Evolutionary conservation across 441 rosid genomes (phyloP).

Genomic region (Sinapis alba): DNA sequence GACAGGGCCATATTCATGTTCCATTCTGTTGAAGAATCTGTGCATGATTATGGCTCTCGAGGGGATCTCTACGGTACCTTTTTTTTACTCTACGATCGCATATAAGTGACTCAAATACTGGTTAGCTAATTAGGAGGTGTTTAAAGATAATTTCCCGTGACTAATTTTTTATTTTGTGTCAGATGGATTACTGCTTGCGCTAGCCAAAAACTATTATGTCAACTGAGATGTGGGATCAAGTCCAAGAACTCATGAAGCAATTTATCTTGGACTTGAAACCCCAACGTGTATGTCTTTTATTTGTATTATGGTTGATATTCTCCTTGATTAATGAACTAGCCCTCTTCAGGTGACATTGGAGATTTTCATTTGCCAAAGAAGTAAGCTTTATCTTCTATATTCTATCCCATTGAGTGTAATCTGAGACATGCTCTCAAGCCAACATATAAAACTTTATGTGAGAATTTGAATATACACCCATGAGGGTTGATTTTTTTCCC

Average conservation of each 20-base stretch:
- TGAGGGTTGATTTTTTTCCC: slow-evolving; percentile 80
- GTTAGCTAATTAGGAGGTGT: background rate
- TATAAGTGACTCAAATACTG: too few relatives aligned
- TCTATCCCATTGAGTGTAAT: slow-evolving; percentile 76
- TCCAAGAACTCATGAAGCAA: slow-evolving; percentile 73
- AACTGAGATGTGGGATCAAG: slow-evolving; percentile 55
- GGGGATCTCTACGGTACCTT: too few relatives aligned
- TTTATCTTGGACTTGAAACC: slow-evolving; percentile 73
- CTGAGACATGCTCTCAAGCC: slow-evolving; percentile 85
- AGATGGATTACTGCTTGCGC: slow-evolving; percentile 45
- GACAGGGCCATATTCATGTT: too few relatives aligned
- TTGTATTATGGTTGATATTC: background rate
- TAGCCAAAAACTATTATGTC: slow-evolving; percentile 86
- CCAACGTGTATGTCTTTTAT: slow-evolving; percentile 48
- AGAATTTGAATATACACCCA: slow-evolving; percentile 79
- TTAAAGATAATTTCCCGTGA: background rate
- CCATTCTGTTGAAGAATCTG: too few relatives aligned
- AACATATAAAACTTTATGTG: slow-evolving; percentile 73
- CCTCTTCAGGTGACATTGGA: slow-evolving; percentile 49
- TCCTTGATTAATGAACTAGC: slow-evolving; percentile 21
- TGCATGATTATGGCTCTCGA: too few relatives aligned
- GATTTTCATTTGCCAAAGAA: slow-evolving; percentile 42
- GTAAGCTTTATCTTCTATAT: slow-evolving; percentile 59
- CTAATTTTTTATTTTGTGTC: background rate
- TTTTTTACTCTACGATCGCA: too few relatives aligned